Percentiles rank a stretch among this genome's conserved stretches.
Conservation (phyloP, 768 basidiomycete genomes). For the Phanerochaete sordida region DNA sequence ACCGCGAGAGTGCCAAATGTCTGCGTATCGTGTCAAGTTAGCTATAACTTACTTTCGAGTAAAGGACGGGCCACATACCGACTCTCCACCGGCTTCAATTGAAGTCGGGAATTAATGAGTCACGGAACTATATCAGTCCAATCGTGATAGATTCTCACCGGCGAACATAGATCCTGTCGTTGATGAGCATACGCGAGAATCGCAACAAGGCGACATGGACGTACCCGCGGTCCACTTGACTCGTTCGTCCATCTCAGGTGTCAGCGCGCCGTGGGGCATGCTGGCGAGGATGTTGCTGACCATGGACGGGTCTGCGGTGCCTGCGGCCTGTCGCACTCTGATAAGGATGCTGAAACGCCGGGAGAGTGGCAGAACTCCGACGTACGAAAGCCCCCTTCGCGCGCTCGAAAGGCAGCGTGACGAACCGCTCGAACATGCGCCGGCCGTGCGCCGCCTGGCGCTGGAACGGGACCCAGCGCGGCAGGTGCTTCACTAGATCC, state of each 20-base stretch:
- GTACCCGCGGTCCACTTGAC: slow-evolving; percentile 8
- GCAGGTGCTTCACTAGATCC: slow-evolving; percentile 19
- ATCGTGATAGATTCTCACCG: background rate
- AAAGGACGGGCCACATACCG: background rate
- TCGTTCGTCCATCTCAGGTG: background rate
- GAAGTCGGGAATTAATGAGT: too few species aligned
- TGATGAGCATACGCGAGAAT: too few species aligned
- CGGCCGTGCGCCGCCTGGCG: slow-evolving; percentile 8
- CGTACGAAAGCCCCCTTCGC: slow-evolving; percentile 21
- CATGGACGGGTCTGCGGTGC: slow-evolving; percentile 15
- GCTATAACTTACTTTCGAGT: background rate
- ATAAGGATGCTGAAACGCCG: too few species aligned
- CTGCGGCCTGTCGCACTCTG: slow-evolving; percentile 14
- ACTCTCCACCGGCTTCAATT: slow-evolving; percentile 13
- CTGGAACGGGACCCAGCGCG: slow-evolving; percentile 27
- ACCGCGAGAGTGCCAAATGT: slow-evolving; percentile 18
- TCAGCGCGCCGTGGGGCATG: background rate
- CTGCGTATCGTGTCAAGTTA: slow-evolving; percentile 5
- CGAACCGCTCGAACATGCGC: slow-evolving; percentile 11
- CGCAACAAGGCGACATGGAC: background rate
- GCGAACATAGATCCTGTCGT: background rate
- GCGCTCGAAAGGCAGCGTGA: slow-evolving; percentile 18
- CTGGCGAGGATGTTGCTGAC: slow-evolving; percentile 9
- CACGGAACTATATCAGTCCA: background rate
- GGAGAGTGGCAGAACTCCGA: background rate